Conservation (phyloP, 2,329 filamentous ascomycete genomes). For the Thermochaetoides dissita region DNA sequence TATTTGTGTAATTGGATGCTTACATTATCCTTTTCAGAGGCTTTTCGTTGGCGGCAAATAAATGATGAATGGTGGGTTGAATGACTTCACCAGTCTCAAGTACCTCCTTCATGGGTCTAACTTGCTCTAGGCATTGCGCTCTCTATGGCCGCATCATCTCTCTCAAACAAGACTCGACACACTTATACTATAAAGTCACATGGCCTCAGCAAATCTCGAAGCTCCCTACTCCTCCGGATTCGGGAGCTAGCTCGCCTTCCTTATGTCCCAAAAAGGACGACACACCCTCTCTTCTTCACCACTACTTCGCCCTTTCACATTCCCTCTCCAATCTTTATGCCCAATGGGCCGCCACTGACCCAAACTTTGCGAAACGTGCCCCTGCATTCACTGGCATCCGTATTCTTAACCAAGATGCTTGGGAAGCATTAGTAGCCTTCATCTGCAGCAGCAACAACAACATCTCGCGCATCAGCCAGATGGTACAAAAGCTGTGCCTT, state of each 20-base stretch:
- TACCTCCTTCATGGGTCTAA: neutral
- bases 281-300: conserved; percentile 57
- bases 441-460: conserved; percentile 99
- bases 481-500: conserved; percentile 83
- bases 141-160: conserved; percentile 75
- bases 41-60: conserved; percentile 86
- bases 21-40: conserved; percentile 32
- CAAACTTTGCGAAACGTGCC: conserved; percentile 80
- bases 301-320: conserved; percentile 79
- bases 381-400: conserved; percentile 80
- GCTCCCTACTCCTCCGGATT: conserved; percentile 19
- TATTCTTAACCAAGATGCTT: conserved; percentile 86
- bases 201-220: conserved; percentile 30
- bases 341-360: conserved; percentile 73
- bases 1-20: neutral
- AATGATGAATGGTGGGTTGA: conserved; percentile 60
- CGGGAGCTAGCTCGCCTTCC: conserved; percentile 18
- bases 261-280: conserved; percentile 40
- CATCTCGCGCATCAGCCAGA: conserved; percentile 84
- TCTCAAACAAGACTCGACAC: conserved; percentile 64
- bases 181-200: conserved; percentile 67
- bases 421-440: conserved; percentile 87
- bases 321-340: conserved; percentile 64
- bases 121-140: conserved; percentile 52
- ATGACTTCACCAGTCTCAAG: too few relatives aligned